Evolutionary conservation across 2,329 filamentous ascomycete genomes (phyloP).

Genomic region (Talaromyces verruculosus): DNA sequence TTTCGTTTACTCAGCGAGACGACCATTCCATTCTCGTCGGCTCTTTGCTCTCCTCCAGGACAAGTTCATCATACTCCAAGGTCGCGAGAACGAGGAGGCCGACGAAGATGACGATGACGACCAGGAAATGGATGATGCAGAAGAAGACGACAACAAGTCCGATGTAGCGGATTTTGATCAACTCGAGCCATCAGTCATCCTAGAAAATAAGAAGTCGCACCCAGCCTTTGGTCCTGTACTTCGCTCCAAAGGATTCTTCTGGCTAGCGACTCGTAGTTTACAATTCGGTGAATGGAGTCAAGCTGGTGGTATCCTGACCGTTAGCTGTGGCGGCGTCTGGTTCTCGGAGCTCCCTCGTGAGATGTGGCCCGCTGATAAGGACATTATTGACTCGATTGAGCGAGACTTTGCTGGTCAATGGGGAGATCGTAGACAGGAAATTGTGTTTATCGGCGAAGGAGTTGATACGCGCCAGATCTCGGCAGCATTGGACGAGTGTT

Average conservation of each 20-base stretch:
- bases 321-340: conserved; percentile 49
- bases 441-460: conserved; percentile 71
- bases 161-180: conserved; percentile 35
- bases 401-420: conserved; percentile 56
- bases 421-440: conserved; percentile 69
- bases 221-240: conserved; percentile 41
- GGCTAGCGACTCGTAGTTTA: conserved; percentile 44
- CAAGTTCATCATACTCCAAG: conserved; percentile 48
- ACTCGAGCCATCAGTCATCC: conserved; percentile 34
- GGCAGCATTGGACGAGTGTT: conserved; percentile 57
- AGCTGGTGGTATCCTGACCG: conserved; percentile 47
- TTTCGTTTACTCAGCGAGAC: conserved; percentile 65
- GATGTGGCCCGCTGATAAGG: conserved; percentile 52
- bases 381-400: conserved; percentile 50
- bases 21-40: conserved; percentile 50
- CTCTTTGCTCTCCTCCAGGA: conserved; percentile 45
- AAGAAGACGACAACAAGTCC: conserved; percentile 25
- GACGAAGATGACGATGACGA: conserved; percentile 32
- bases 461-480: conserved; percentile 57
- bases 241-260: conserved; percentile 49
- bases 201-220: conserved; percentile 41
- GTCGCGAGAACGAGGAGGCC: conserved; percentile 33
- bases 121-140: conserved; percentile 21
- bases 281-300: conserved; percentile 49
- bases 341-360: conserved; percentile 59